Base-by-base conservation (phyloP, 331 rosid species). In the Malus hybrid region DNA sequence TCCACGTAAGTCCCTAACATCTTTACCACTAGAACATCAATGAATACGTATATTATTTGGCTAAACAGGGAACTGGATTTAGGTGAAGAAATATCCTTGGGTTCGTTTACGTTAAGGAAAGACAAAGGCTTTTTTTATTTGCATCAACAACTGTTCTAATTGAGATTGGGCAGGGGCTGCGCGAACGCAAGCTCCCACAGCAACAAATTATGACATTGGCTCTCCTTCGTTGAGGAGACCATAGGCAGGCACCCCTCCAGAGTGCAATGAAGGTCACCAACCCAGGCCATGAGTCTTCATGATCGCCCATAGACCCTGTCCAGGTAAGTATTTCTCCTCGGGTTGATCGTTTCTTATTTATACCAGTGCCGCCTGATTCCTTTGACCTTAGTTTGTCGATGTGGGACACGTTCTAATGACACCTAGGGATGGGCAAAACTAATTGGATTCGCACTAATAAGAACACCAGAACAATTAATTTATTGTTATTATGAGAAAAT, bases 171-270 rank as follows among this genome's bases (percentile, higher is more conserved):
- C 15, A 57, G 77, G 74, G 84, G 77, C 84, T 75, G 86, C 86
- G 80, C 86, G 80, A 10, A 82, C 86, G 79, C 86, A 82, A 68
- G 83, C 83, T 83, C 83, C 82, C 73, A 6, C 27, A 0, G 52
- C 16, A 57, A 81, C 79, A 82, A 82, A 82, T 82, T 72, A 68
- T 61, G 82, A 82, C 85, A 70, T 77, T 64, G 78, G 75, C 66
- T 82, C 85, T 82, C 73, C 85, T 71, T 2, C 82, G 50, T 4
- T 18, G 85, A 71, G 82, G 76, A 82, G 82, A 82, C 75, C 81
- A 70, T 73, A 73, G 76, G 48, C 79, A 2, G 67, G 36, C 82
- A 77, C 79, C 85, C 78, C 79, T 74, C 64, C 82, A 0, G 0
- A 3, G 85, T 82, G 85, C 82, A 82, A 73, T 82, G 82, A 73